These are phyloP conservation scores for Sodiomyces alkalinus DNA, from an alignment of 2,329 filamentous ascomycete species.

Conservation along the genomic window DNA sequence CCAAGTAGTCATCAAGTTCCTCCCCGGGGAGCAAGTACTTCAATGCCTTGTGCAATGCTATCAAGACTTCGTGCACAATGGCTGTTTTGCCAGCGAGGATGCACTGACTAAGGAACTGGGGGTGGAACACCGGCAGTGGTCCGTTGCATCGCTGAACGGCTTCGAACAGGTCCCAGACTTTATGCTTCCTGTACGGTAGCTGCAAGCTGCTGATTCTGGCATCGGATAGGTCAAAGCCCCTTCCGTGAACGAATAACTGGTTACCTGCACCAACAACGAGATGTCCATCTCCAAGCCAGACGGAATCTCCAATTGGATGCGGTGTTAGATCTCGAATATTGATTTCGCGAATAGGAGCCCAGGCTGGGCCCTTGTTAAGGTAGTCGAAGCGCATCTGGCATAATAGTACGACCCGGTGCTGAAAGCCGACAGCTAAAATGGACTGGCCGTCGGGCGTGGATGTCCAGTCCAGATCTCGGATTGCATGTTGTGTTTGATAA, in stretches of 20 bases:
- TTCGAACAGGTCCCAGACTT: conserved; percentile 58
- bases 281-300: conserved; percentile 76
- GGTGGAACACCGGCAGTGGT: conserved; percentile 79
- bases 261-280: conserved; percentile 83
- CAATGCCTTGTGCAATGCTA: conserved; percentile 57
- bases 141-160: conserved; percentile 75
- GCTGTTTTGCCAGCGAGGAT: conserved; percentile 64
- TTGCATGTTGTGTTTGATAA: conserved; percentile 57
- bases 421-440: conserved; percentile 82
- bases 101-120: conserved; percentile 77
- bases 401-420: conserved; percentile 68
- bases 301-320: conserved; percentile 83
- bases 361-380: conserved; percentile 74
- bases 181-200: conserved; percentile 30
- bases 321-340: conserved; percentile 68
- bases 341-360: conserved; percentile 74
- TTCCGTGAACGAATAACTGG: conserved; percentile 74
- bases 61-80: conserved; percentile 57
- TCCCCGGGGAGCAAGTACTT: conserved; percentile 79
- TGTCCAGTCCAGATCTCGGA: conserved; percentile 86
- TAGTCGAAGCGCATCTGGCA: conserved; percentile 88
- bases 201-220: conserved; percentile 38
- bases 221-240: conserved; percentile 51
- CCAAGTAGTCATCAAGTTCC: conserved; percentile 61
- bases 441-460: conserved; percentile 81